phyloP scores from a whole-genome alignment of 441 rosid species.

The Aleurites moluccanus region DNA sequence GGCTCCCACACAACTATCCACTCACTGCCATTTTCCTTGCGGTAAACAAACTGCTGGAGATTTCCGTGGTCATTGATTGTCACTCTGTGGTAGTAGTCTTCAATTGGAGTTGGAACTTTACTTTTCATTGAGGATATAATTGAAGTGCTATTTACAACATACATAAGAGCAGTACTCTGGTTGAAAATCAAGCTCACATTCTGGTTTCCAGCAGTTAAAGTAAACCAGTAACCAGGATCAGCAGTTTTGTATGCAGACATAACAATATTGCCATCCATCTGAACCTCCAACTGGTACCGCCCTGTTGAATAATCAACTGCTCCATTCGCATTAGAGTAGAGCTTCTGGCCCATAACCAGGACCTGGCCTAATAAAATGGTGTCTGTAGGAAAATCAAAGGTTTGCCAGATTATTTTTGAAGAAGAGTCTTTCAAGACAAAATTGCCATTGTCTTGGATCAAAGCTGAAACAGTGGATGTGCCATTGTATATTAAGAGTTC shows the following conservation, averaged over 20 bases:
- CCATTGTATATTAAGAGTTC: constrained; percentile 16
- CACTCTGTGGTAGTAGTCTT: constrained; percentile 28
- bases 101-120: constrained; percentile 13
- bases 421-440: constrained; percentile 26
- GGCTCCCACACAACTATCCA: constrained; percentile 31
- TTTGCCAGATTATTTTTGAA: constrained; percentile 27
- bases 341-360: constrained; percentile 10
- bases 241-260: constrained; percentile 25
- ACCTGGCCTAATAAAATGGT: constrained; percentile 33
- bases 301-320: constrained; percentile 25
- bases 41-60: constrained; percentile 25
- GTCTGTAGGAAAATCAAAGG: constrained; percentile 36
- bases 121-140: neutral
- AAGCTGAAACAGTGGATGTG: constrained; percentile 10
- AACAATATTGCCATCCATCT: constrained; percentile 30
- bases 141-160: constrained; percentile 4
- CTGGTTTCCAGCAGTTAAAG: neutral
- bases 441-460: constrained; percentile 32
- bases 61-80: constrained; percentile 25
- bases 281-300: constrained; percentile 32
- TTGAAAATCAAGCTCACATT: constrained; percentile 24
- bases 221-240: constrained; percentile 31
- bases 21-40: constrained; percentile 11
- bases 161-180: constrained; percentile 20
- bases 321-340: constrained; percentile 25